Evolutionary conservation across 2,329 filamentous ascomycete genomes (phyloP).

Genomic region (Lachnellula hyalina): DNA sequence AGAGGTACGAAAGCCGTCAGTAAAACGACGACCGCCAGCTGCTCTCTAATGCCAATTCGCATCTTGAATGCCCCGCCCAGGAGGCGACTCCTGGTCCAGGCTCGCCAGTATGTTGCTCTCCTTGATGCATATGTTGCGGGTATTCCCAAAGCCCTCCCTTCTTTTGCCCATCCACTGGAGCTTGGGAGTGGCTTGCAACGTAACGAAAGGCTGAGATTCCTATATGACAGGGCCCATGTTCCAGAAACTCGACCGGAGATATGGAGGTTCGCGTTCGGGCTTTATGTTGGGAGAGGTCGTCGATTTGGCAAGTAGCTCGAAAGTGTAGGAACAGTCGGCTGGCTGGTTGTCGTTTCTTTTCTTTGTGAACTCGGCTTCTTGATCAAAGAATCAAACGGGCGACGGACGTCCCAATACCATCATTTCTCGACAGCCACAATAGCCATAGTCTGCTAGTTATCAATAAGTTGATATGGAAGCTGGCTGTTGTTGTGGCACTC

Average conservation of each 20-base stretch:
- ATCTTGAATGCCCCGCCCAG: slow-evolving; percentile 49
- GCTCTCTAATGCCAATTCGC: slow-evolving; percentile 82
- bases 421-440: background rate
- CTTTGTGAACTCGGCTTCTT: background rate
- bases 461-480: too few relatives aligned
- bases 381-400: background rate
- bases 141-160: background rate
- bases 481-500: too few relatives aligned
- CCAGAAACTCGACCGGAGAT: background rate
- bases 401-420: background rate
- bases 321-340: background rate
- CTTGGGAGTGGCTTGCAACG: slow-evolving; percentile 77
- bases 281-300: background rate
- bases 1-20: slow-evolving; percentile 69
- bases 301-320: background rate
- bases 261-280: background rate
- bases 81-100: slow-evolving; percentile 32
- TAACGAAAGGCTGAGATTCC: background rate
- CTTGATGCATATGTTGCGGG: background rate
- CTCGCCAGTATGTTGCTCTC: background rate
- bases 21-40: slow-evolving; percentile 76
- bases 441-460: background rate
- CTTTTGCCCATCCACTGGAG: background rate
- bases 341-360: background rate
- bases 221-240: background rate